phyloP scores from a whole-genome alignment of 768 basidiomycete species.

The Xerocomellus amylosporus region DNA sequence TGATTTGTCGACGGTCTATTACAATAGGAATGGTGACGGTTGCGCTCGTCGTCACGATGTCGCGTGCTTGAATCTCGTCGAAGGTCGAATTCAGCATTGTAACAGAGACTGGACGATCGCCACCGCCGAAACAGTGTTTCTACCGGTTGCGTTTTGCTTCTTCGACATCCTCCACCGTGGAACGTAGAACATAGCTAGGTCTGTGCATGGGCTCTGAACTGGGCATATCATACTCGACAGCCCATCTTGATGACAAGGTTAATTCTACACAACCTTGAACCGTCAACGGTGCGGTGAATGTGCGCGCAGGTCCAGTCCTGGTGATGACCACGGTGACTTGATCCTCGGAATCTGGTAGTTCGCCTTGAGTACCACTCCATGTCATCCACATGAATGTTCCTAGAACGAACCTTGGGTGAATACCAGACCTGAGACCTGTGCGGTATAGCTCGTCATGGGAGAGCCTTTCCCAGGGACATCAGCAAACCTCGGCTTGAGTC shows the following conservation, averaged over 20 bases:
- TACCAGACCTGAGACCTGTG: neutral
- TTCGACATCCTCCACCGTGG: neutral
- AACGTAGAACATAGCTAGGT: neutral
- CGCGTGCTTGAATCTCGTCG: slow-evolving; percentile 1
- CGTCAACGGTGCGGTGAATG: neutral
- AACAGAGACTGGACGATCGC: neutral
- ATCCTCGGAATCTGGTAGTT: neutral
- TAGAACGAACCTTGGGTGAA: neutral
- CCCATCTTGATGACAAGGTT: slow-evolving; percentile 4
- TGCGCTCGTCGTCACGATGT: slow-evolving; percentile 5
- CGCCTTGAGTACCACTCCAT: neutral
- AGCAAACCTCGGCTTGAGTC: neutral
- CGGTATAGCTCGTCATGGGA: neutral
- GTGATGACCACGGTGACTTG: slow-evolving; percentile 3
- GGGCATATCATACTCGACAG: neutral
- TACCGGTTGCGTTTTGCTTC: neutral
- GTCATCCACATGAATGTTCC: neutral
- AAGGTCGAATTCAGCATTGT: slow-evolving; percentile 7
- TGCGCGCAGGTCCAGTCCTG: slow-evolving; percentile 13
- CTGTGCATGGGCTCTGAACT: neutral
- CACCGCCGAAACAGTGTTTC: too few relatives aligned
- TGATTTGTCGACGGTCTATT: neutral
- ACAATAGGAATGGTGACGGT: slow-evolving; percentile 4
- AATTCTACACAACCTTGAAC: neutral
- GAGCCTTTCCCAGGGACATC: neutral